These are phyloP conservation scores for Silene conica DNA, from an alignment of 148 eudicot species.

Conservation along the genomic window DNA sequence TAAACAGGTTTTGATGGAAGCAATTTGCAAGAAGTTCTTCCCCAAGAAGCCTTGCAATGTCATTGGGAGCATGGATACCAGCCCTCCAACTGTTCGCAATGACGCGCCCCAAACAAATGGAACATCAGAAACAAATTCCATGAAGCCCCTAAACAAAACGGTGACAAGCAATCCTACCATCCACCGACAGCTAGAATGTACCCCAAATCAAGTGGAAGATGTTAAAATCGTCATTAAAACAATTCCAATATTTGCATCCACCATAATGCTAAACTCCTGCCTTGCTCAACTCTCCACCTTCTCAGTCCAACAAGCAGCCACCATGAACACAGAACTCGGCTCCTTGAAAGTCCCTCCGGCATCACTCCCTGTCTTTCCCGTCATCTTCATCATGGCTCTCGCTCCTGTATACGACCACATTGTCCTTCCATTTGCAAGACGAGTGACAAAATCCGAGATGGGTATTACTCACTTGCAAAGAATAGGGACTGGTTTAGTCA, in stretches of 20 bases:
- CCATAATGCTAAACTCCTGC: constrained; percentile 87
- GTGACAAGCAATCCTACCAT: constrained; percentile 24
- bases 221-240: constrained; percentile 54
- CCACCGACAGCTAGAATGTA: constrained; percentile 39
- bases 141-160: constrained; percentile 45
- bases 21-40: constrained; percentile 35
- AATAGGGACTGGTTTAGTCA: constrained; percentile 65
- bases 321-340: constrained; percentile 73
- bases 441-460: constrained; percentile 53
- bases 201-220: constrained; percentile 58
- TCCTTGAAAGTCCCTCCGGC: constrained; percentile 73
- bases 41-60: constrained; percentile 35
- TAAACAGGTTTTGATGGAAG: constrained; percentile 61
- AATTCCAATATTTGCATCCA: constrained; percentile 69
- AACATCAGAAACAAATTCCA: constrained; percentile 20
- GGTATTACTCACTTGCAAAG: constrained; percentile 74
- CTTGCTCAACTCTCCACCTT: constrained; percentile 94
- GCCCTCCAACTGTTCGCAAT: constrained; percentile 9
- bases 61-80: constrained; percentile 31
- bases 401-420: constrained; percentile 72
- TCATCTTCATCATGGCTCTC: constrained; percentile 66
- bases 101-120: background rate
- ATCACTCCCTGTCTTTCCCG: constrained; percentile 82
- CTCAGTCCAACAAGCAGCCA: constrained; percentile 90
- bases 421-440: constrained; percentile 50